Base-by-base conservation (phyloP, 768 basidiomycete genomes). In the Holtermannia corniformis region DNA sequence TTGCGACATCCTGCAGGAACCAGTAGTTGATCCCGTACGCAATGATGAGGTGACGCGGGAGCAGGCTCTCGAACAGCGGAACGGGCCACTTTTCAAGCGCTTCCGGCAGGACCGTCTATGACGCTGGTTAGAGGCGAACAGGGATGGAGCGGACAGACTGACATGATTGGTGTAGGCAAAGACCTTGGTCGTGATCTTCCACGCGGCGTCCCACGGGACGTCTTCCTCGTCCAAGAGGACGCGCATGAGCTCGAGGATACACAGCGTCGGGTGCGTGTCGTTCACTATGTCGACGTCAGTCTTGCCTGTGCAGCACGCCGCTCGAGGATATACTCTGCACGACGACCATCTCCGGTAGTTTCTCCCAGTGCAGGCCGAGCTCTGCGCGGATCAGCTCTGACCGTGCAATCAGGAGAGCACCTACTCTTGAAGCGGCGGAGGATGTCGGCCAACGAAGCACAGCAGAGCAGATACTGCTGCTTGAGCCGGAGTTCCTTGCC, bases 141-240 rank as follows among this genome's bases (percentile, higher is more conserved):
- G 41, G n/a, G n/a, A n/a, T n/a, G n/a, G n/a, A n/a, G n/a, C n/a
- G n/a, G n/a, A 43, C 13, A 32, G 14, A 45, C 32, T 27, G 20
- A 11, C 41, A 73, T 90, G 91, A 71, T 93, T 95, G 10, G 91
- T 96, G 76, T 90, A 97, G 73, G 87, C 90, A 76, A 95, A 92
- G 2, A 87, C 89, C 67, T 84, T 84, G 49, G 82, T 87, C 43
- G 85, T 82, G 61, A 97, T 88, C 21, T 77, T 72, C 95, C 95
- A 99, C 3, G 95, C 92, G 14, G 73, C 62, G 57, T 82, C 80
- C 86, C 90, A 99, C 1, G 75, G 61, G 19, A 91, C 65, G 28
- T 91, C 87, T 71, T 97, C 93, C 32, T 97, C 93, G 63, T 97
- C 93, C 60, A 75, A 65, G 20, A 77, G 78, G 59, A 96, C 81